Conservation (phyloP, 345 rosid species). For the Moringa oleifera region DNA sequence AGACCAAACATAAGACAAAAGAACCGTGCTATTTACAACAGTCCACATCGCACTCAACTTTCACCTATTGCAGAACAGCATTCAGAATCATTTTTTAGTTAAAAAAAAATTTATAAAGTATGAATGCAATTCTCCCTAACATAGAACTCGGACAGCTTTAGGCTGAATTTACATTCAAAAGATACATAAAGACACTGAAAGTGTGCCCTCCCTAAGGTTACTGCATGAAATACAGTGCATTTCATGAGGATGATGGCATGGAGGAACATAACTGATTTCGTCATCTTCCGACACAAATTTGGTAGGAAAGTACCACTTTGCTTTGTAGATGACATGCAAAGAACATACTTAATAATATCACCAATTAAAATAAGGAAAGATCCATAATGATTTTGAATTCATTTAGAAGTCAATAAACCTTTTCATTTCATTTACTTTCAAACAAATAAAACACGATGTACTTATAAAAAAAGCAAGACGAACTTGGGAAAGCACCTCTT, state of each 20-base stretch:
- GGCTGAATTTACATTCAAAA: background rate
- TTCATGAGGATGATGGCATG: constrained; percentile 21
- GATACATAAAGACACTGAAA: background rate
- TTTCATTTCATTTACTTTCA: too few species aligned
- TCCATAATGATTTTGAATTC: background rate
- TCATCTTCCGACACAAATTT: constrained; percentile 50
- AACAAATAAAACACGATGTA: too few species aligned
- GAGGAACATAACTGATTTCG: constrained; percentile 22
- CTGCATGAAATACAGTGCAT: constrained; percentile 10
- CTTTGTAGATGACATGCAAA: constrained; percentile 34
- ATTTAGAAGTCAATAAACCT: background rate
- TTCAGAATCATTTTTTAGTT: too few species aligned
- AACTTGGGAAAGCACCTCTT: too few species aligned
- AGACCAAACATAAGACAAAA: too few species aligned
- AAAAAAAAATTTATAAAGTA: too few species aligned
- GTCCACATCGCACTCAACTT: background rate
- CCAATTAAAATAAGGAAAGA: background rate
- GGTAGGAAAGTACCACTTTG: constrained; percentile 26
- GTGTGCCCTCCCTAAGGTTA: constrained; percentile 20
- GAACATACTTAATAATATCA: background rate
- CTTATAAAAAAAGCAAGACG: too few species aligned
- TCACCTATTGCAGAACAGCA: too few species aligned
- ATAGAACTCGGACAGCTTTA: too few species aligned
- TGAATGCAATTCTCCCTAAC: too few species aligned
- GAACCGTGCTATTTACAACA: background rate